Evolutionary conservation across 2,329 filamentous ascomycete species (phyloP).

Genomic region (Nemania diffusa): DNA sequence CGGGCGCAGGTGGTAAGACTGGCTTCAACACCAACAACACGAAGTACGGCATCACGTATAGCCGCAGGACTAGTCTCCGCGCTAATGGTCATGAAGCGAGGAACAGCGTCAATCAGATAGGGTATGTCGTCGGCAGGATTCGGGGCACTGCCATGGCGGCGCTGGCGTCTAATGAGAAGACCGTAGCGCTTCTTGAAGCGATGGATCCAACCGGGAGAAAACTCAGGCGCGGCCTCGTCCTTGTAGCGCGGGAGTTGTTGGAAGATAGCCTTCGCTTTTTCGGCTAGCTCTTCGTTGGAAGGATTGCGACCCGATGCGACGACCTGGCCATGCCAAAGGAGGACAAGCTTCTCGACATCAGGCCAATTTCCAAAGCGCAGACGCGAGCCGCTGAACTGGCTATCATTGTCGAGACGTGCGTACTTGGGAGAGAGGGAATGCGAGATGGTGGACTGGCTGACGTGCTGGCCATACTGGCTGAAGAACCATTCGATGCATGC

Average conservation of each 20-base stretch:
- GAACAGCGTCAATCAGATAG: slow-evolving; percentile 70
- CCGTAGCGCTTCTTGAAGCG: slow-evolving; percentile 73
- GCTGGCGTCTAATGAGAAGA: slow-evolving; percentile 66
- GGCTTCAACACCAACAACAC: slow-evolving; percentile 65
- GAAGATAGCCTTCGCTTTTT: slow-evolving; percentile 71
- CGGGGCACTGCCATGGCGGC: slow-evolving; percentile 60
- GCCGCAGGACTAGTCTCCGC: slow-evolving; percentile 68
- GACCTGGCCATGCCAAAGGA: slow-evolving; percentile 69
- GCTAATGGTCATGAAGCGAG: slow-evolving; percentile 67
- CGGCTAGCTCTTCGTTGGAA: slow-evolving; percentile 70
- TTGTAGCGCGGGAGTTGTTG: slow-evolving; percentile 68
- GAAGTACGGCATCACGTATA: slow-evolving; percentile 67
- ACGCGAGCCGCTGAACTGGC: slow-evolving; percentile 70
- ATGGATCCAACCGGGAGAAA: slow-evolving; percentile 72
- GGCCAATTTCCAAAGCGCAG: slow-evolving; percentile 73
- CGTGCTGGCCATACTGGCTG: slow-evolving; percentile 66
- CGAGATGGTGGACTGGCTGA: slow-evolving; percentile 71
- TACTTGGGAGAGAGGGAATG: slow-evolving; percentile 72
- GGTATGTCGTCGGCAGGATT: slow-evolving; percentile 66
- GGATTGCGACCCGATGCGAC: slow-evolving; percentile 64
- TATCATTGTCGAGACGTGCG: slow-evolving; percentile 69
- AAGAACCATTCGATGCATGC: slow-evolving; percentile 73
- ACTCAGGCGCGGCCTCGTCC: slow-evolving; percentile 68
- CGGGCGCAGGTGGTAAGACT: slow-evolving; percentile 64
- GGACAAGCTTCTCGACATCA: slow-evolving; percentile 82